Evolutionary conservation across 108 stramenopile genomes (phyloP).

Genomic region (Fistulifera solaris): DNA sequence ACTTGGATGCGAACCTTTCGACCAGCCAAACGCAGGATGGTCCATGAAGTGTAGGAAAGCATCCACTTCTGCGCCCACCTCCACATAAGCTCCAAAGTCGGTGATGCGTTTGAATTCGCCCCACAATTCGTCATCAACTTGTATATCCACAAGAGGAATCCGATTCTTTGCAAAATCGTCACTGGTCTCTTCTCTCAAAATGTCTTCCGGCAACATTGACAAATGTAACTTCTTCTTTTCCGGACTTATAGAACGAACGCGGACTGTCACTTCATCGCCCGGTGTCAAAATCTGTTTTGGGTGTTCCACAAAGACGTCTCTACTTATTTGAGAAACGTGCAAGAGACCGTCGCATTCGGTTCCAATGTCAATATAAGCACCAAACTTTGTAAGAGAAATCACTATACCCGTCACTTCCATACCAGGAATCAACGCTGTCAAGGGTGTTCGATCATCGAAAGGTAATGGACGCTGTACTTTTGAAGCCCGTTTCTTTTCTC

Average conservation of each 20-base stretch:
- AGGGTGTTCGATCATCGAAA: conserved; percentile 32
- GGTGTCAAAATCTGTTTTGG: conserved; percentile 57
- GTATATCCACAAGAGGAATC: conserved; percentile 68
- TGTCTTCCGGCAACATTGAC: conserved; percentile 57
- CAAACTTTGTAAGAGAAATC: conserved; percentile 76
- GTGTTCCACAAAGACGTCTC: conserved; percentile 70
- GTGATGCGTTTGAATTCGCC: conserved; percentile 83
- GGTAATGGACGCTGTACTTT: conserved; percentile 47
- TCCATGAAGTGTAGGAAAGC: conserved; percentile 92
- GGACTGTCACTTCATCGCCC: conserved; percentile 66
- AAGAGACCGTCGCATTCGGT: conserved; percentile 84
- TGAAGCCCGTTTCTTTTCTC: conserved; percentile 36
- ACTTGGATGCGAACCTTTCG: conserved; percentile 37
- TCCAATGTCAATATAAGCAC: conserved; percentile 86
- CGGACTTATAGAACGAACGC: conserved; percentile 38
- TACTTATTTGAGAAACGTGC: conserved; percentile 72
- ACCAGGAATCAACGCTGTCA: conserved; percentile 37
- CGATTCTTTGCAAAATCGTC: conserved; percentile 45
- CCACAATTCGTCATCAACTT: conserved; percentile 85
- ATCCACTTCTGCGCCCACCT: conserved; percentile 80
- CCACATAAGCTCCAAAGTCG: conserved; percentile 85
- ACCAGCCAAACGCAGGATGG: conserved; percentile 65
- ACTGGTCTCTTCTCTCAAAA: conserved; percentile 29
- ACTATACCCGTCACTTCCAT: conserved; percentile 54
- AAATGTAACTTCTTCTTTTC: conserved; percentile 70